These are phyloP conservation scores for Calocybe indica DNA, from an alignment of 768 basidiomycete species.

Conservation along the genomic window DNA sequence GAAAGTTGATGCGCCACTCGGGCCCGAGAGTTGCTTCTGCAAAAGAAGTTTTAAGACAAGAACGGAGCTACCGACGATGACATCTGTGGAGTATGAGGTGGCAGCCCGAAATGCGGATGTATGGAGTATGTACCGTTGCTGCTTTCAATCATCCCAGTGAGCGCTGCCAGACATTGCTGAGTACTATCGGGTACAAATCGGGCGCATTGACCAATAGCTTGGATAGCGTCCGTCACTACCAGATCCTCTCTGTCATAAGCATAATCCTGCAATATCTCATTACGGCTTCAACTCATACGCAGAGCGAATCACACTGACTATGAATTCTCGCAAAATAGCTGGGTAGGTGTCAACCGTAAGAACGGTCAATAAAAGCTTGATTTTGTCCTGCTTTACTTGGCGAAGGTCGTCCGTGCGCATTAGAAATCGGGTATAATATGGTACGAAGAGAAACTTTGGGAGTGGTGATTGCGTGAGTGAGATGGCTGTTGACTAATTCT, in stretches of 20 bases:
- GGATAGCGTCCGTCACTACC: slow-evolving; percentile 68
- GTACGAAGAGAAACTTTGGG: slow-evolving; percentile 54
- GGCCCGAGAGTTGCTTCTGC: slow-evolving; percentile 50
- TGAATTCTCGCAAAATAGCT: slow-evolving; percentile 74
- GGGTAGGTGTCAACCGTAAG: slow-evolving; percentile 63
- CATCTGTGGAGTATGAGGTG: slow-evolving; percentile 37
- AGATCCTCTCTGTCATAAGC: slow-evolving; percentile 70
- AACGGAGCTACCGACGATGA: slow-evolving; percentile 74
- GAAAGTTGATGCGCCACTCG: slow-evolving; percentile 16
- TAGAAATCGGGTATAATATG: slow-evolving; percentile 61
- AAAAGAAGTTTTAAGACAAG: slow-evolving; percentile 82
- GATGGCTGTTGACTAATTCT: neutral
- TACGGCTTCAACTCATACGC: neutral
- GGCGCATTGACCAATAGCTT: slow-evolving; percentile 76
- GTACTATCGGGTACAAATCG: slow-evolving; percentile 60
- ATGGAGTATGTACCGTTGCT: slow-evolving; percentile 50
- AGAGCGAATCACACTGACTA: slow-evolving; percentile 43
- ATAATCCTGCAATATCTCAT: slow-evolving; percentile 52
- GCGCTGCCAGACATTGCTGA: slow-evolving; percentile 64
- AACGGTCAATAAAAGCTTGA: slow-evolving; percentile 64
- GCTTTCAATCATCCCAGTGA: slow-evolving; percentile 79
- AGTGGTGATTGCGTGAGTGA: neutral
- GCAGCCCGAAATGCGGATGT: neutral
- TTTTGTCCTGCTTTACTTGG: slow-evolving; percentile 68
- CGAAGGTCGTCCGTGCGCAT: slow-evolving; percentile 62